phyloP scores from a whole-genome alignment of 257 asterid species.

The Nyctanthes arbortristis region DNA sequence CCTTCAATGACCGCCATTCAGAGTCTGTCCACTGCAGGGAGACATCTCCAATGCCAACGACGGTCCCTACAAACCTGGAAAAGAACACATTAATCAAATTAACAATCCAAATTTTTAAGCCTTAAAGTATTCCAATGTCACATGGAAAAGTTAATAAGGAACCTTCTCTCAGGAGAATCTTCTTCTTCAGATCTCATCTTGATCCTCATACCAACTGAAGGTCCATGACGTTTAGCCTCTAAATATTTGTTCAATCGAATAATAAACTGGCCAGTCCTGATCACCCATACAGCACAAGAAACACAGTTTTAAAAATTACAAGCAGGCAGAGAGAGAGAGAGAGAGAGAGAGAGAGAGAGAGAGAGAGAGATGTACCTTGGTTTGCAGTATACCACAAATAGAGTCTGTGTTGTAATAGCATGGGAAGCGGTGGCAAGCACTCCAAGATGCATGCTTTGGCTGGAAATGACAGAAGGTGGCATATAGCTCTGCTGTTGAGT shows the following conservation, averaged over 20 bases:
- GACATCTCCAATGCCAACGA: slow-evolving; percentile 67
- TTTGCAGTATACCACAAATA: slow-evolving; percentile 68
- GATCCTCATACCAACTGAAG: slow-evolving; percentile 76
- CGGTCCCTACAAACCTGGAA: slow-evolving; percentile 77
- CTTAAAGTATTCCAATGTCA: neutral
- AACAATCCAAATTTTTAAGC: neutral
- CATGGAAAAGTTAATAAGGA: neutral
- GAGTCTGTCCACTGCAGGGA: slow-evolving; percentile 71
- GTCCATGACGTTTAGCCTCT: slow-evolving; percentile 48
- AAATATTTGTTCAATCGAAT: slow-evolving; percentile 75
- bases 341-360: neutral
- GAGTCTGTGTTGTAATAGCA: slow-evolving; percentile 65
- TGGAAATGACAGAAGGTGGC: slow-evolving; percentile 77
- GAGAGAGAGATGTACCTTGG: slow-evolving; percentile 49
- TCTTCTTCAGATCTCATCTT: slow-evolving; percentile 83
- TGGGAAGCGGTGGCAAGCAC: slow-evolving; percentile 89
- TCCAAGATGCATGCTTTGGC: slow-evolving; percentile 94
- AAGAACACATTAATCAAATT: neutral
- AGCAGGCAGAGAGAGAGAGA: neutral
- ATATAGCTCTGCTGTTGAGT: slow-evolving; percentile 66
- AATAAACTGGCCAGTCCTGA: slow-evolving; percentile 75
- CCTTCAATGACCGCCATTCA: slow-evolving; percentile 90
- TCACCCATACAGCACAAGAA: neutral
- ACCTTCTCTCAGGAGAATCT: slow-evolving; percentile 86
- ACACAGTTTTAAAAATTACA: too few species aligned